phyloP scores from a whole-genome alignment of 257 asterid genomes.

The Penstemon davidsonii region DNA sequence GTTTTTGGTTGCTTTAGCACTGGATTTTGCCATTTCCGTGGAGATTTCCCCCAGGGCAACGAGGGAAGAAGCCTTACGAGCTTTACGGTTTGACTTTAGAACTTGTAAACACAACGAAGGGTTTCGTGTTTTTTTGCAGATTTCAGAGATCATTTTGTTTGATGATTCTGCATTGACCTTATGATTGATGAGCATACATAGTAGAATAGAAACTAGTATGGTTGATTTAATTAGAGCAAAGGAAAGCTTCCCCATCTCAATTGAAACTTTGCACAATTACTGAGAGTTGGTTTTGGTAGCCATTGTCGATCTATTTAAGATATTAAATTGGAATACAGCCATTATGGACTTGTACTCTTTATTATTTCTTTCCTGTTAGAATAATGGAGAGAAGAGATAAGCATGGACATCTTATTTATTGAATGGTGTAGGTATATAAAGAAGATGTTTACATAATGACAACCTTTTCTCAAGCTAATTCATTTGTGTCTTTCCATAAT shows the following conservation, averaged over 20 bases:
- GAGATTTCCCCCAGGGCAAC: conserved; percentile 21
- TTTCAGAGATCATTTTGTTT: conserved; percentile 15
- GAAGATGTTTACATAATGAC: no score
- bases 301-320: background rate
- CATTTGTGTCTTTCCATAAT: no score
- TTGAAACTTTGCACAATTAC: background rate
- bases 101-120: conserved; percentile 10
- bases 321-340: background rate
- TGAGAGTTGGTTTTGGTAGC: background rate
- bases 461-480: no score
- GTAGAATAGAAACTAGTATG: background rate
- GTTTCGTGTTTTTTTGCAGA: conserved; percentile 25
- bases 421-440: no score
- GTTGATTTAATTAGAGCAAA: background rate
- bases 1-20: conserved; percentile 24
- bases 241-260: conserved; percentile 11
- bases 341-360: conserved; percentile 2
- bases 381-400: no score
- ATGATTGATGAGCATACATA: background rate
- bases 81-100: conserved; percentile 12
- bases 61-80: conserved; percentile 21
- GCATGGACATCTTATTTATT: no score
- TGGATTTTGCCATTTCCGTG: conserved; percentile 18
- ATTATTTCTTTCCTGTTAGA: background rate
- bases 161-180: background rate